Evolutionary conservation across 2,329 filamentous ascomycete genomes (phyloP), one percentile per base, ranked within the genome.

Genomic region (Arthrobotrys entomopaga): DNA sequence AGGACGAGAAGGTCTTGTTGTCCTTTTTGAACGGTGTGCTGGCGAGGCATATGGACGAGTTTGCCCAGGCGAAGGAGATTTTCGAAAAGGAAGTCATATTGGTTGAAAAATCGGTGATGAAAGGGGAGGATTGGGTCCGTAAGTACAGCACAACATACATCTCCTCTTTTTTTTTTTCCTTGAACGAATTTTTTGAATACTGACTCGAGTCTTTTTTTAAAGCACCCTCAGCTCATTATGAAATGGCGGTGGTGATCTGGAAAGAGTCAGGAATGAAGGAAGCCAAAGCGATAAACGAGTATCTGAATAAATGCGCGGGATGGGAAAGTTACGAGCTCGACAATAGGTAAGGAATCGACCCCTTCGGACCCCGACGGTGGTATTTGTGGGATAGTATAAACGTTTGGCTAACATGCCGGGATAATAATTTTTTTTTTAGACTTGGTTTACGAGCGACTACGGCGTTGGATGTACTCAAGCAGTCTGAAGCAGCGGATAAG

Each of bases 211-310:
- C n/a, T n/a, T 6, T 65, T n/a, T 19, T 3, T 20, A 61, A 48
- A 79, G 78, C 86, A 5, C 91, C 94, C 0, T 87, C 89, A 0
- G 92, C 91, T 0, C 85, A 92, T 77, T 97, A 97, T 81, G 95
- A 99, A 82, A 87, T 95, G 83, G 93, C 89, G 0, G 92, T 91
- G 6, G 87, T 91, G 64, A 83, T 89, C 0, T 99, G 94, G 93
- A 85, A 86, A 67, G 90, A 94, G 78, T 85, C 81, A 29, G 79
- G 80, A 24, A 61, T 80, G 3, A 80, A 83, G 53, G 86, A 87
- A 81, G 80, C 89, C 24, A 81, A 86, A 16, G 87, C 89, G 78
- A 91, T 89, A 79, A 85, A 87, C 76, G 82, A 84, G 56, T 88
- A 88, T 82, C 82, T 95, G 19, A 86, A 89, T 26, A 88, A 88